Conservation (phyloP, 306 rosid species). For the Trifolium subterraneum region DNA sequence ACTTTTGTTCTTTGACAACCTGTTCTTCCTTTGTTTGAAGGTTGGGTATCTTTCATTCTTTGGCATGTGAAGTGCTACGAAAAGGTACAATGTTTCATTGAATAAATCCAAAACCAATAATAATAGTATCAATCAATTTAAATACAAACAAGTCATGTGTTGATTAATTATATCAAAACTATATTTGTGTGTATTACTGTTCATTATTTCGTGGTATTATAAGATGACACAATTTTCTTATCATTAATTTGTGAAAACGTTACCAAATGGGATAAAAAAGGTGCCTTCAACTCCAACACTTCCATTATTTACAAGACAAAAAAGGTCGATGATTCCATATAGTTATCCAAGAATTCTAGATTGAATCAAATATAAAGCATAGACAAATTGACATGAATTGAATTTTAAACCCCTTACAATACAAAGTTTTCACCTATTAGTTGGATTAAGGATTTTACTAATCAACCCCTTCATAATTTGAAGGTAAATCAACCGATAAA, state of each 20-base stretch:
- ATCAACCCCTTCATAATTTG: no score
- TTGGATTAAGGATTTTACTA: no score
- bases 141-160: constrained; percentile 16
- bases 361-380: no score
- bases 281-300: constrained; percentile 11
- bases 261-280: neutral
- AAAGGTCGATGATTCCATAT: no score
- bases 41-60: constrained; percentile 25
- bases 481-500: no score
- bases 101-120: neutral
- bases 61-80: constrained; percentile 12
- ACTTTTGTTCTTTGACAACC: constrained; percentile 22
- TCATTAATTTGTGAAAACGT: constrained; percentile 20
- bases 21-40: constrained; percentile 28
- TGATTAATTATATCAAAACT: constrained; percentile 15
- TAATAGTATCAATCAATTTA: neutral
- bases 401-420: no score
- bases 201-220: constrained; percentile 5
- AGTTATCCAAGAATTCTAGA: no score
- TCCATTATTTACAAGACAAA: neutral
- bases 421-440: no score
- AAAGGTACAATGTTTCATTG: neutral
- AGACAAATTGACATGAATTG: no score
- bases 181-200: neutral
- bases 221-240: neutral